A percentile compares a stretch with the other conserved stretches of the same genome.
Conservation (phyloP, 805 yeast genomes). For the Saccharomycopsis sp. region DNA sequence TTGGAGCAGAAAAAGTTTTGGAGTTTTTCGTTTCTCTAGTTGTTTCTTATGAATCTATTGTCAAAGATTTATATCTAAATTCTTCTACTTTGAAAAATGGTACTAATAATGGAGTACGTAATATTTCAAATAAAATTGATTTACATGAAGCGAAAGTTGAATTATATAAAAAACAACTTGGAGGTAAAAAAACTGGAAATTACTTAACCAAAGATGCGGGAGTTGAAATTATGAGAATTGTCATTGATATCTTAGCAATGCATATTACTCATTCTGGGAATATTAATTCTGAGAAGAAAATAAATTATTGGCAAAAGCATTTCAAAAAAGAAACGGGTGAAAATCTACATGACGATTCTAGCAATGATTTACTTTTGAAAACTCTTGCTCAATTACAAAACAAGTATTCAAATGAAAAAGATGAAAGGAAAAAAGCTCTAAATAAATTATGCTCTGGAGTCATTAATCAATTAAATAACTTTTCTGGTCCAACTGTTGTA, state of each 20-base stretch:
- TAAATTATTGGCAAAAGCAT: not conserved
- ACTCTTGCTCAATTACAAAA: too few species aligned
- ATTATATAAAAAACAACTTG: not conserved
- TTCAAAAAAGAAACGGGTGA: too few species aligned
- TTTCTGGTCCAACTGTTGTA: too few species aligned
- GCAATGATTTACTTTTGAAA: too few species aligned
- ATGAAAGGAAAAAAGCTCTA: too few species aligned
- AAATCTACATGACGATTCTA: too few species aligned
- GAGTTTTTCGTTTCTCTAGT: not conserved
- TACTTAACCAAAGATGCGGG: not conserved
- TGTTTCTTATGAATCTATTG: not conserved
- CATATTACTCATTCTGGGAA: constrained; percentile 1
- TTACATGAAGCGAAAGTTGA: not conserved
- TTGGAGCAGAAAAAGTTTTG: constrained; percentile 3
- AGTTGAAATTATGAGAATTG: constrained; percentile 1
- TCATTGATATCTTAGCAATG: constrained; percentile 3
- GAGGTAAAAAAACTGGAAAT: not conserved
- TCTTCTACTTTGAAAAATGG: not conserved
- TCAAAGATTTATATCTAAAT: not conserved
- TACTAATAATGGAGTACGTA: not conserved
- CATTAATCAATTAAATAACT: too few species aligned
- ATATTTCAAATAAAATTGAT: too few species aligned
- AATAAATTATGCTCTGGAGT: too few species aligned
- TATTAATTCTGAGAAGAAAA: not conserved
- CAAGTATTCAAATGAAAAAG: too few species aligned